These are phyloP conservation scores for Pinus albicaulis DNA, from an alignment of 75 land plant genomes.

Conservation along the genomic window DNA sequence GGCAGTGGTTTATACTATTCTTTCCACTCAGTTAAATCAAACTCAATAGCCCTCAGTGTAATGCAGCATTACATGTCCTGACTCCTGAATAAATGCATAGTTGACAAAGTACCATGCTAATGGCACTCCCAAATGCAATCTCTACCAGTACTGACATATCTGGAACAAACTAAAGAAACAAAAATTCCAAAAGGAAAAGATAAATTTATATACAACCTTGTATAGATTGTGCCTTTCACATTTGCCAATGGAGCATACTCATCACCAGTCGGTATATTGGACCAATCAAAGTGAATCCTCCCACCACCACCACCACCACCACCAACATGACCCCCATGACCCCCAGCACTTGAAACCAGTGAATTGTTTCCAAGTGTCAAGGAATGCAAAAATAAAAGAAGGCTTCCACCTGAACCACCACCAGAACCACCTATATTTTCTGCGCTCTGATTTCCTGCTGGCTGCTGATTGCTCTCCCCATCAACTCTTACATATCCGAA, in stretches of 20 bases:
- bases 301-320: slow-evolving; percentile 98
- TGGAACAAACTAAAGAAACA: neutral
- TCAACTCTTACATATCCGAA: slow-evolving; percentile 74
- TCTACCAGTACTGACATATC: neutral
- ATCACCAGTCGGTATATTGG: slow-evolving; percentile 90
- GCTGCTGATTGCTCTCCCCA: slow-evolving; percentile 46
- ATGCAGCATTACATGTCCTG: too few relatives aligned
- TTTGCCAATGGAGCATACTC: slow-evolving; percentile 80
- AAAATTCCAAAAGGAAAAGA: neutral
- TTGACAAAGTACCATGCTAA: too few relatives aligned
- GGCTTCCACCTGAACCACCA: slow-evolving; percentile 97
- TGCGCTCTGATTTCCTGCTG: neutral
- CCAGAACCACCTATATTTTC: slow-evolving; percentile 52
- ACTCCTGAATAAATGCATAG: too few relatives aligned
- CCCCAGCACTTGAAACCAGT: slow-evolving; percentile 77
- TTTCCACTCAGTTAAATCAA: too few relatives aligned
- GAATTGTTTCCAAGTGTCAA: slow-evolving; percentile 60
- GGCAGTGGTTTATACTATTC: too few relatives aligned
- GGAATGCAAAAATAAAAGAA: slow-evolving; percentile 76
- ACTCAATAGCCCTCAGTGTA: too few relatives aligned
- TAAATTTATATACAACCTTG: slow-evolving; percentile 37
- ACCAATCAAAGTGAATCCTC: slow-evolving; percentile 96
- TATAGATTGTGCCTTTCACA: slow-evolving; percentile 58
- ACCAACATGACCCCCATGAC: slow-evolving; percentile 66
- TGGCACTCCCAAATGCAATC: neutral